Conservation (phyloP, 805 yeast genomes). For the Wilhelminamyces savonicus region DNA sequence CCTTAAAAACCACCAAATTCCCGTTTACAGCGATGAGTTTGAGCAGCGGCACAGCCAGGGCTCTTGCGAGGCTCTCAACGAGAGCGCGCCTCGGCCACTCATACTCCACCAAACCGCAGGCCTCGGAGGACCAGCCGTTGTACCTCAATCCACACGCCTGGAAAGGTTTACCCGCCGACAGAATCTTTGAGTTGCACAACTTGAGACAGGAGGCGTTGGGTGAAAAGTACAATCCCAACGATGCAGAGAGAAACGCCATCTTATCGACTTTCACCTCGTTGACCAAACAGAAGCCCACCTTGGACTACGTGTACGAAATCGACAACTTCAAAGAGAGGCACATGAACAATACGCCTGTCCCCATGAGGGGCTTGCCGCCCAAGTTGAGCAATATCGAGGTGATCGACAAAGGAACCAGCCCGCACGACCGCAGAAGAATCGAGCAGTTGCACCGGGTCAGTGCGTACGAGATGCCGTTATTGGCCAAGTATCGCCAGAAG, state of each 20-base stretch:
- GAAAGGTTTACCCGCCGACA: slow-evolving; percentile 61
- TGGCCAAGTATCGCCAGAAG: slow-evolving; percentile 67
- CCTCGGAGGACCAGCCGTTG: slow-evolving; percentile 18
- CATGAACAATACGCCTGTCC: slow-evolving; percentile 35
- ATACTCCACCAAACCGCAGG: too few relatives aligned
- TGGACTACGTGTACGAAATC: slow-evolving; percentile 35
- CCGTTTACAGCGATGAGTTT: too few relatives aligned
- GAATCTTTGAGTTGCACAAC: slow-evolving; percentile 54
- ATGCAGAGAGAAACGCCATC: slow-evolving; percentile 63
- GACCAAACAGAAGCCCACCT: slow-evolving; percentile 21
- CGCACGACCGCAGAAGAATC: slow-evolving; percentile 56
- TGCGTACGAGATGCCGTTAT: slow-evolving; percentile 86
- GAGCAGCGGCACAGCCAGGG: too few relatives aligned
- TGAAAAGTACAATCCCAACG: slow-evolving; percentile 45
- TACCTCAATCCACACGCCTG: slow-evolving; percentile 63
- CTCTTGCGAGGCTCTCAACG: too few relatives aligned
- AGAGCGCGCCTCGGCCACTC: too few relatives aligned
- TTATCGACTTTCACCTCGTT: slow-evolving; percentile 35
- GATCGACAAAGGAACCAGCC: slow-evolving; percentile 27
- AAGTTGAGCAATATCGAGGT: slow-evolving; percentile 31
- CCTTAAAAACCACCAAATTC: too few relatives aligned
- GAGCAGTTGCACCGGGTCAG: slow-evolving; percentile 76
- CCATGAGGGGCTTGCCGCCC: slow-evolving; percentile 31
- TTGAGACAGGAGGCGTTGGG: slow-evolving; percentile 53
- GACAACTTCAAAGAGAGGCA: slow-evolving; percentile 37